Conservation (phyloP, 2,329 filamentous ascomycete genomes). For the Dothideomycetes sp. region DNA sequence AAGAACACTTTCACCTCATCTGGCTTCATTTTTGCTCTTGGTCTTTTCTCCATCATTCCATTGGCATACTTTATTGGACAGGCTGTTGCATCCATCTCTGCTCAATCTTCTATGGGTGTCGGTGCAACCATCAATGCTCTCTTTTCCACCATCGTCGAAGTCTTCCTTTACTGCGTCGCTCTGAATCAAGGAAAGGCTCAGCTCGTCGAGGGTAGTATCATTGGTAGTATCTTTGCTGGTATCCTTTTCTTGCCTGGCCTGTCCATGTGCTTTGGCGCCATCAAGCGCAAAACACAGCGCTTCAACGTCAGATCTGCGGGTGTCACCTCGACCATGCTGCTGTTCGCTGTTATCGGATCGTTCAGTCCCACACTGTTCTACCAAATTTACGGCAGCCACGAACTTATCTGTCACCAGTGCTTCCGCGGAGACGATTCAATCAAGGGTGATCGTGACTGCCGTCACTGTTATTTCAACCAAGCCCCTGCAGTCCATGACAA, state of each 20-base stretch:
- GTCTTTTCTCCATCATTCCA: conserved; percentile 85
- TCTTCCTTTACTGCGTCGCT: conserved; percentile 94
- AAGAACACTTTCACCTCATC: conserved; percentile 69
- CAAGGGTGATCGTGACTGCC: conserved; percentile 57
- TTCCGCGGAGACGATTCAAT: conserved; percentile 47
- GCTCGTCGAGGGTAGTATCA: conserved; percentile 91
- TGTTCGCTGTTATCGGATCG: conserved; percentile 90
- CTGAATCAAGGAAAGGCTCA: conserved; percentile 84
- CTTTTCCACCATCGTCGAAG: conserved; percentile 94
- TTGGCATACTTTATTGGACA: conserved; percentile 98
- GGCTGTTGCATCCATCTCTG: conserved; percentile 95
- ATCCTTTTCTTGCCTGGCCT: conserved; percentile 88
- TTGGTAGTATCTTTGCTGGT: conserved; percentile 95
- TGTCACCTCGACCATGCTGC: conserved; percentile 93
- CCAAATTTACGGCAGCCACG: conserved; percentile 95
- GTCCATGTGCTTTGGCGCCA: conserved; percentile 97
- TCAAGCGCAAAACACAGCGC: conserved; percentile 94
- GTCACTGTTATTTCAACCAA: conserved; percentile 90
- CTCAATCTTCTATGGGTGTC: conserved; percentile 95
- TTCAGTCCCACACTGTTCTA: conserved; percentile 97
- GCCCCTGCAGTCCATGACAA: conserved; percentile 71
- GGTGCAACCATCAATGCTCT: conserved; percentile 97
- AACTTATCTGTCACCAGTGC: conserved; percentile 71
- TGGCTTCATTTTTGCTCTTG: conserved; percentile 76
- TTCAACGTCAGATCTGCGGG: conserved; percentile 96